Conservation (phyloP, 2,329 filamentous ascomycete species). For the Amauroascus niger region DNA sequence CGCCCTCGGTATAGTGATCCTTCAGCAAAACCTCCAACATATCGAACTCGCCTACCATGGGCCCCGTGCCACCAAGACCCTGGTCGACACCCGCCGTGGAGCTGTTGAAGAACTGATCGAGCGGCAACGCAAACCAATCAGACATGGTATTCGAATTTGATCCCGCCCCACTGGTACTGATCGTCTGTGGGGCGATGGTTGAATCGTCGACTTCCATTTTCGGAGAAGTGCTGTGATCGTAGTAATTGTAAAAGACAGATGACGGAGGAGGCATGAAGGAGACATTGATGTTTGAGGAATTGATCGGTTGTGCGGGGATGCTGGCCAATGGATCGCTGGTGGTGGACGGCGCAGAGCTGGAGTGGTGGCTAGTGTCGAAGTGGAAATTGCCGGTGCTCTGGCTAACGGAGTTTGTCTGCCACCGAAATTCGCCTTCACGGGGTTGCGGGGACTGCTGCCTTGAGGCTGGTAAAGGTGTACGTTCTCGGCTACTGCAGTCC, state of each 20-base stretch:
- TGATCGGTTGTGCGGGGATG: constrained; percentile 38
- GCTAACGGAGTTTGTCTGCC: constrained; percentile 4
- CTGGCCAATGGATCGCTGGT: constrained; percentile 35
- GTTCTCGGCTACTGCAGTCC: constrained; percentile 32
- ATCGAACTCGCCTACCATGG: constrained; percentile 49
- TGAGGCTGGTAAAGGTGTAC: constrained; percentile 27
- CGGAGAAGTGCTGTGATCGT: constrained; percentile 31
- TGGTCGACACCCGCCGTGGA: constrained; percentile 40
- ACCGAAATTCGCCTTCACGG: constrained; percentile 13
- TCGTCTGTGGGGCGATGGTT: constrained; percentile 25
- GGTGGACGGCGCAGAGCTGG: constrained; percentile 25
- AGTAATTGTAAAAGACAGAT: constrained; percentile 39
- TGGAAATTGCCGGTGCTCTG: constrained; percentile 13
- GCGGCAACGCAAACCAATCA: constrained; percentile 53
- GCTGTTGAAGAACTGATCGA: constrained; percentile 50
- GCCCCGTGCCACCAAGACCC: constrained; percentile 50
- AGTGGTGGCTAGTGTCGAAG: constrained; percentile 15
- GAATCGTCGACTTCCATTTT: constrained; percentile 23
- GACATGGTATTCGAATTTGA: constrained; percentile 27
- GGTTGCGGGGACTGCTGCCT: constrained; percentile 14
- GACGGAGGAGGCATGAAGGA: constrained; percentile 41
- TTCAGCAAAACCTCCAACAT: constrained; percentile 41
- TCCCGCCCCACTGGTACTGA: constrained; percentile 16
- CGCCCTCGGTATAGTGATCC: constrained; percentile 31
- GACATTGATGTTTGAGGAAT: constrained; percentile 38